Evolutionary conservation across 768 basidiomycete genomes (phyloP).

Genomic region (Suillus subaureus): DNA sequence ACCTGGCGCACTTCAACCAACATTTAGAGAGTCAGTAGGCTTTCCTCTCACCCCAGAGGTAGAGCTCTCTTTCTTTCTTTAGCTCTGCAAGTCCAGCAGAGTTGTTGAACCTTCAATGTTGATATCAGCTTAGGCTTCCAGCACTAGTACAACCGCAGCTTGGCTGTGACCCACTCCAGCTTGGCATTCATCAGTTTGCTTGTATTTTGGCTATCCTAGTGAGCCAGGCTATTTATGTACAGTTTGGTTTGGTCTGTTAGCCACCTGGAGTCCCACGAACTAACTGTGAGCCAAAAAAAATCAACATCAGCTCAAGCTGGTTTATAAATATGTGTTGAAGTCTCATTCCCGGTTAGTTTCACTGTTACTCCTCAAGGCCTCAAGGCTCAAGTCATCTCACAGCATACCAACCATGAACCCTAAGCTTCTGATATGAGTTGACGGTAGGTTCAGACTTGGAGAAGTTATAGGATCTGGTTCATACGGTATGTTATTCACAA

Average conservation of each 20-base stretch:
- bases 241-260: not conserved
- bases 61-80: no score
- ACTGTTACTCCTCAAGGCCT: not conserved
- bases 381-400: no score
- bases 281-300: not conserved
- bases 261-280: not conserved
- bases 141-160: no score
- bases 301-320: not conserved
- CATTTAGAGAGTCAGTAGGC: no score
- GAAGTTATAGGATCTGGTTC: slow-evolving; percentile 7
- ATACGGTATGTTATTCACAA: slow-evolving; percentile 6
- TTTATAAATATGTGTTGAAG: not conserved
- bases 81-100: no score
- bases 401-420: no score
- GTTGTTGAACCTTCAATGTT: no score
- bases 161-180: not conserved
- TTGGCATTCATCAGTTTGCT: no score
- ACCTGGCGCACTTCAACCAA: no score
- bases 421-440: not conserved
- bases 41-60: no score
- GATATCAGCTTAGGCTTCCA: no score
- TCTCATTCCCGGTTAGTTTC: not conserved
- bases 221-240: not conserved
- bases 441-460: slow-evolving; percentile 6
- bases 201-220: not conserved